phyloP scores from a whole-genome alignment of 2,329 filamentous ascomycete species.

The Sclerotinia minor region DNA sequence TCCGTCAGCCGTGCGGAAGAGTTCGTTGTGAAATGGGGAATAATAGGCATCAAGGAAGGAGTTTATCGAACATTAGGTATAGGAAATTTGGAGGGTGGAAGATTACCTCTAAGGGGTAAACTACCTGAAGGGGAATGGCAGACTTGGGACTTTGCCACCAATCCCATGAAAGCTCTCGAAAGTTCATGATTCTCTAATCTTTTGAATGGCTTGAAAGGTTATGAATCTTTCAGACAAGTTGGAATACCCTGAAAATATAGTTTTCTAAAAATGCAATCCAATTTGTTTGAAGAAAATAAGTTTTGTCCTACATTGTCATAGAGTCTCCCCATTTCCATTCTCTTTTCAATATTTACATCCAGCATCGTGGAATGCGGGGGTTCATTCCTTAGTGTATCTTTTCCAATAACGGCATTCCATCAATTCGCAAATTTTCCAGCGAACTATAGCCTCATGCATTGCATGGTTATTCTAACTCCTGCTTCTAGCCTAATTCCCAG shows the following conservation, averaged over 20 bases:
- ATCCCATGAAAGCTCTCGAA: neutral
- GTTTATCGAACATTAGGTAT: constrained; percentile 55
- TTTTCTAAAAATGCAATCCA: neutral
- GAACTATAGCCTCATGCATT: no score
- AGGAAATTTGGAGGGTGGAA: constrained; percentile 56
- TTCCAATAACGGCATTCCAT: neutral
- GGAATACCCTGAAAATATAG: neutral
- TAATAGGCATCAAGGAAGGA: constrained; percentile 60
- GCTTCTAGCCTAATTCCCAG: no score
- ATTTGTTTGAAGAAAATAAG: no score
- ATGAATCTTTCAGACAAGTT: neutral
- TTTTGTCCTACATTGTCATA: neutral
- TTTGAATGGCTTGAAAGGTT: no score
- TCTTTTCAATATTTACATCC: neutral
- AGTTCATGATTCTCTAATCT: neutral
- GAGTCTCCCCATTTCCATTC: neutral
- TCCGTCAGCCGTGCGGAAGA: constrained; percentile 60
- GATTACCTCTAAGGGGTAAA: constrained; percentile 57
- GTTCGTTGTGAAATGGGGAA: constrained; percentile 57
- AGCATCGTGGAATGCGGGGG: neutral
- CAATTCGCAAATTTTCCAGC: neutral
- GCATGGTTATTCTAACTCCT: no score
- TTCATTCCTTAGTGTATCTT: neutral
- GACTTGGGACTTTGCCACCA: constrained; percentile 16
- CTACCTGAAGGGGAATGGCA: constrained; percentile 54